Evolutionary conservation across 257 asterid species (phyloP).

Genomic region (Petunia secreta): DNA sequence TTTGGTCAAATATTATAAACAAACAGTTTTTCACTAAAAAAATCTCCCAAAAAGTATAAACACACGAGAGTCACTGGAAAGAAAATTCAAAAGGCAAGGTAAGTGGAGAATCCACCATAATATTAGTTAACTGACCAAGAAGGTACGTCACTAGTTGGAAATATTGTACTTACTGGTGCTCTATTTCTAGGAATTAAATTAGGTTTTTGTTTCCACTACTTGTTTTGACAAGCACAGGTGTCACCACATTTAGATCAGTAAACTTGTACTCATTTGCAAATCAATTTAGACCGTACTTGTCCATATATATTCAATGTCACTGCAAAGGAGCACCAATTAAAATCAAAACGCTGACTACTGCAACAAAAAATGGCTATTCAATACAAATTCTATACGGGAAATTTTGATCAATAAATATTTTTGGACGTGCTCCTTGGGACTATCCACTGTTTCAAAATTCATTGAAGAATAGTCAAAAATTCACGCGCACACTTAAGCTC

Average conservation of each 20-base stretch:
- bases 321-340: background rate
- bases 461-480: no score
- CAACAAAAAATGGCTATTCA: no score
- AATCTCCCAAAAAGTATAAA: no score
- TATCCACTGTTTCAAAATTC: no score
- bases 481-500: no score
- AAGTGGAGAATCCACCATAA: conserved; percentile 3
- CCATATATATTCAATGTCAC: background rate
- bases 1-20: no score
- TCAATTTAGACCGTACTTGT: background rate
- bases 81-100: background rate
- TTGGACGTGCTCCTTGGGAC: no score
- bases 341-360: no score
- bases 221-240: background rate
- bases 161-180: background rate
- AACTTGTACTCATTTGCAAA: background rate
- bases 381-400: no score
- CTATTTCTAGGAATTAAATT: background rate
- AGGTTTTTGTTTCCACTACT: conserved; percentile 10
- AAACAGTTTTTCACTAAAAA: no score
- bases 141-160: background rate
- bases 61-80: background rate
- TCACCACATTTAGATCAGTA: background rate
- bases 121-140: background rate
- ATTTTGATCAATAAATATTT: no score